Evolutionary conservation across 371 early-diverging fungal genomes (phyloP).

Genomic region (Apophysomyces sp.): DNA sequence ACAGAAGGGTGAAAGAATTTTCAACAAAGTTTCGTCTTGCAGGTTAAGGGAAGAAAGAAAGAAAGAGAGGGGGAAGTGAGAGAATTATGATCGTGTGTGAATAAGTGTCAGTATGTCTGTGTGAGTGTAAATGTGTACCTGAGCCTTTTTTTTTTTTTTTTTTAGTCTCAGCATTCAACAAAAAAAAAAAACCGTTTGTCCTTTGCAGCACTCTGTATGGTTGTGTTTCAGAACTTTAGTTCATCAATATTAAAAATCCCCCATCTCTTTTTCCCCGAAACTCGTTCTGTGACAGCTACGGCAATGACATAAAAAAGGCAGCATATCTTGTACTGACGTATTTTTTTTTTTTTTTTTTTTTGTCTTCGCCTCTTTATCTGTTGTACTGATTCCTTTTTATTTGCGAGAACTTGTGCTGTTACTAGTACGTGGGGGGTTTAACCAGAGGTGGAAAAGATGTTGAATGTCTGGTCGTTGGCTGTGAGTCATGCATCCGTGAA

Average conservation of each 20-base stretch:
- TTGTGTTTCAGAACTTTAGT: not conserved
- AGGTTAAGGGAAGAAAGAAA: slow-evolving; percentile 2
- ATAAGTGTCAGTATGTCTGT: not conserved
- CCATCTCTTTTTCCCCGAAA: too few species aligned
- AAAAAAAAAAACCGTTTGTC: not conserved
- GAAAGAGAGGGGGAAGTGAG: not conserved
- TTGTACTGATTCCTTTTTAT: too few species aligned
- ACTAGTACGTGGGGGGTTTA: slow-evolving; percentile 10
- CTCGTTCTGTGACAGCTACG: not conserved
- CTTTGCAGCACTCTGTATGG: not conserved
- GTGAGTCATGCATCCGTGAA: slow-evolving; percentile 50
- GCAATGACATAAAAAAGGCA: not conserved
- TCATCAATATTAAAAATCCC: not conserved
- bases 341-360: too few species aligned
- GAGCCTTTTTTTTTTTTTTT: not conserved
- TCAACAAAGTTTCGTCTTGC: slow-evolving; percentile 1
- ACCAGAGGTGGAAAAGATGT: slow-evolving; percentile 37
- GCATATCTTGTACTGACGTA: too few species aligned
- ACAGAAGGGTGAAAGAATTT: not conserved
- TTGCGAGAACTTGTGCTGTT: slow-evolving; percentile 4
- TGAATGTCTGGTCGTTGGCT: slow-evolving; percentile 46
- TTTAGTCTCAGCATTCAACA: not conserved
- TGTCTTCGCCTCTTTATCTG: too few species aligned
- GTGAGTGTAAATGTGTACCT: not conserved
- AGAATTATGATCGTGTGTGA: not conserved